Percentiles rank a stretch among this genome's conserved stretches.
Evolutionary conservation across 2,329 filamentous ascomycete species (phyloP).

Genomic region (Macrophomina tecta): DNA sequence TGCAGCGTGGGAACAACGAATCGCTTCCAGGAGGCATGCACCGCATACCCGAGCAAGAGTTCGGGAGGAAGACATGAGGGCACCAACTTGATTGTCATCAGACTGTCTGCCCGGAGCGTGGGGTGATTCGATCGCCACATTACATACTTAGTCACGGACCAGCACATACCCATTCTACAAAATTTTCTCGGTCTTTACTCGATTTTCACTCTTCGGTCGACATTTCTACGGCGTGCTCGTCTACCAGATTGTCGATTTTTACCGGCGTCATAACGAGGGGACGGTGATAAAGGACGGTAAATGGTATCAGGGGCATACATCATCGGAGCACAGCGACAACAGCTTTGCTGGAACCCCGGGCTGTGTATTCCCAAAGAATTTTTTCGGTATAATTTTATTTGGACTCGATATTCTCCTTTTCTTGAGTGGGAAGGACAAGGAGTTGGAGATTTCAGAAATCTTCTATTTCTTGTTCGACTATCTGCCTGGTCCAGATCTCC

Average conservation of each 20-base stretch:
- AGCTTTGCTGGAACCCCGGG: constrained; percentile 17
- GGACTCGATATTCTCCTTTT: constrained; percentile 8
- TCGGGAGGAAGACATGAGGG: constrained; percentile 21
- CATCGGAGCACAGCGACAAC: constrained; percentile 19
- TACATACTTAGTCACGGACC: constrained; percentile 14
- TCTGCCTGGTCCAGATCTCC: constrained; percentile 4
- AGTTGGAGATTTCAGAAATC: background rate
- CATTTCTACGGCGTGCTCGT: constrained; percentile 14
- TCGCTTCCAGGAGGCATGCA: constrained; percentile 41
- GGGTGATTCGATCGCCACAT: background rate
- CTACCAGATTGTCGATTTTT: constrained; percentile 19
- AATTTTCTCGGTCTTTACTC: constrained; percentile 28
- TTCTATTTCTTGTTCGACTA: constrained; percentile 13
- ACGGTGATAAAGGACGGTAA: constrained; percentile 25
- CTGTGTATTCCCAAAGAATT: constrained; percentile 8
- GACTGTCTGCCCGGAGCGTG: background rate
- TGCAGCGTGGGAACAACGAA: constrained; percentile 60
- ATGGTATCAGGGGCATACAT: constrained; percentile 24
- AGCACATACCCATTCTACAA: constrained; percentile 13
- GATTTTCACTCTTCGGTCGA: constrained; percentile 6
- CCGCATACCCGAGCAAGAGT: constrained; percentile 40
- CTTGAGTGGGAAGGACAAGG: constrained; percentile 19
- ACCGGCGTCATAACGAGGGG: constrained; percentile 22
- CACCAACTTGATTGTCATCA: too few relatives aligned
- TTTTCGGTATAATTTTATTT: constrained; percentile 18